Percentiles rank a stretch among this genome's conserved stretches.
Evolutionary conservation across 345 rosid genomes (phyloP).

Genomic region (Rhodomyrtus tomentosa): DNA sequence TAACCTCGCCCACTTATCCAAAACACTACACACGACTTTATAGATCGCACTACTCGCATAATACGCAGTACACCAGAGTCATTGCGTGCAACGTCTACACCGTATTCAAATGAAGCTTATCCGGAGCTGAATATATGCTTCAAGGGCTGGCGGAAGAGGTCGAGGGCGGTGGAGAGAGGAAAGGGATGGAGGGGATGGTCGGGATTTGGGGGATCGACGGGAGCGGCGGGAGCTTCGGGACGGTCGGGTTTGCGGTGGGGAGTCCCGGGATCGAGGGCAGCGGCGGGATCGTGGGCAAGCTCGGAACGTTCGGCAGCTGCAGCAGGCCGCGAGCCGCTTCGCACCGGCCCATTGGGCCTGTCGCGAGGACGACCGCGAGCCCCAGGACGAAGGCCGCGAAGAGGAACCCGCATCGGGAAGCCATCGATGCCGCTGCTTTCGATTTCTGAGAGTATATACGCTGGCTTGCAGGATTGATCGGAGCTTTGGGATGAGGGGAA

Average conservation of each 20-base stretch:
- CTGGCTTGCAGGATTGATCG: neutral
- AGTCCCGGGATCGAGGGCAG: neutral
- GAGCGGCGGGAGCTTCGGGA: neutral
- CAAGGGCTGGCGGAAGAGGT: neutral
- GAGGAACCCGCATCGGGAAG: neutral
- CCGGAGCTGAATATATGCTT: neutral
- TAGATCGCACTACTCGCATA: neutral
- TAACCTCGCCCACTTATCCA: neutral
- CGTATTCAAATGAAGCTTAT: neutral
- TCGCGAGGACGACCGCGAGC: neutral
- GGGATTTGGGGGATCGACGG: neutral
- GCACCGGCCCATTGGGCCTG: neutral
- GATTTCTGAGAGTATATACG: neutral
- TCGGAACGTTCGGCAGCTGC: neutral
- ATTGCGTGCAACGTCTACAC: neutral
- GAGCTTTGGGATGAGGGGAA: neutral
- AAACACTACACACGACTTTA: neutral
- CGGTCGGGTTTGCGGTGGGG: neutral
- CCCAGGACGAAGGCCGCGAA: neutral
- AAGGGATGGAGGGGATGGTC: neutral
- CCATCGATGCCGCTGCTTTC: neutral
- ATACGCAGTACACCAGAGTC: neutral
- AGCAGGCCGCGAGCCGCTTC: neutral
- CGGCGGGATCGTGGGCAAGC: neutral
- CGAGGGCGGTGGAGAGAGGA: neutral